phyloP scores from a whole-genome alignment of 2,329 filamentous ascomycete species.

The Fusarium nurragi region DNA sequence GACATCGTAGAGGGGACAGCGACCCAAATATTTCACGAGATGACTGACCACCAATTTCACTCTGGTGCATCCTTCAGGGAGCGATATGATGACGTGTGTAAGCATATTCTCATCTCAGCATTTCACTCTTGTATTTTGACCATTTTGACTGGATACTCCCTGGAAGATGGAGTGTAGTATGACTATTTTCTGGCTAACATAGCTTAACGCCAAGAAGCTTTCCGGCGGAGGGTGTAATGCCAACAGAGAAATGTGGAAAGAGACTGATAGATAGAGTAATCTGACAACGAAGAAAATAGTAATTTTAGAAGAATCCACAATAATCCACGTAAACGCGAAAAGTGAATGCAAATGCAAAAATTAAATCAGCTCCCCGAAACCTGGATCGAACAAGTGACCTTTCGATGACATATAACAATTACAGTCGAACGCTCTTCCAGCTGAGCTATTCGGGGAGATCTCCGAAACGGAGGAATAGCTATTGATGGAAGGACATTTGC shows the following conservation, averaged over 20 bases:
- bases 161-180: rapidly evolving
- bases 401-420: slow-evolving; percentile 26
- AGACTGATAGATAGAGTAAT: no score
- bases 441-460: slow-evolving; percentile 33
- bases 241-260: no score
- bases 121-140: neutral
- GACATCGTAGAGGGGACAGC: no score
- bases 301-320: no score
- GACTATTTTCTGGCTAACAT: neutral
- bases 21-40: neutral
- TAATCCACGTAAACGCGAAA: no score
- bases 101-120: slow-evolving; percentile 14
- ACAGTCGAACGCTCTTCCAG: slow-evolving; percentile 36
- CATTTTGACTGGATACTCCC: neutral
- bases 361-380: slow-evolving; percentile 25
- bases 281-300: no score
- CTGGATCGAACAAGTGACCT: slow-evolving; percentile 36
- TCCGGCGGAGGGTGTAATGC: no score
- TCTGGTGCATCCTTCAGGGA: neutral
- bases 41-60: neutral
- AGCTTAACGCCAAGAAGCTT: no score
- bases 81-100: neutral
- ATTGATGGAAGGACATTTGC: rapidly evolving
- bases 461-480: slow-evolving; percentile 8
- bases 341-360: neutral